Conservation (phyloP, 805 yeast genomes). For the Kuraishia piskuri region DNA sequence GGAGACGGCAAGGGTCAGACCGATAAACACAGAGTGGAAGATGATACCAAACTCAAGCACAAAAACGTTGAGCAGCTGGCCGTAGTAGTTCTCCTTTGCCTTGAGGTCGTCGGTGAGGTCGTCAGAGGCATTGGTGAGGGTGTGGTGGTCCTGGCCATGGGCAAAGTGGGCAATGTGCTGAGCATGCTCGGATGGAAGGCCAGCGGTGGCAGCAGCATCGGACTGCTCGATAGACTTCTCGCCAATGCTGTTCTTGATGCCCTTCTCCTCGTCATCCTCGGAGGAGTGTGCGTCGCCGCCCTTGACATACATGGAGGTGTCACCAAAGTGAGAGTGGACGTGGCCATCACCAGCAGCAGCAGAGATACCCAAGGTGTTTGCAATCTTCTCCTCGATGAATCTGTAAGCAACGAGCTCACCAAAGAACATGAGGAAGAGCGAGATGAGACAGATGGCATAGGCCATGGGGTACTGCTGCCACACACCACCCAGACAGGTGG, state of each 20-base stretch:
- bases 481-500: conserved; percentile 56
- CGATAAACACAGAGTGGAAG: conserved; percentile 79
- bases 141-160: conserved; percentile 29
- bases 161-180: conserved; percentile 28
- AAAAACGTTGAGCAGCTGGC: conserved; percentile 46
- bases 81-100: conserved; percentile 39
- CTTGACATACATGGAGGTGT: conserved; percentile 23
- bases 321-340: conserved; percentile 50
- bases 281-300: conserved; percentile 16
- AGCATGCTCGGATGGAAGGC: neutral
- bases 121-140: neutral
- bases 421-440: conserved; percentile 43
- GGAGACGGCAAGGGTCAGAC: conserved; percentile 68
- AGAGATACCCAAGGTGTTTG: conserved; percentile 8
- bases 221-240: neutral
- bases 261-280: conserved; percentile 6
- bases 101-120: neutral
- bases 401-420: conserved; percentile 42
- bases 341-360: conserved; percentile 24
- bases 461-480: conserved; percentile 47
- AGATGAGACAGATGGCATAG: conserved; percentile 41
- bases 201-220: neutral
- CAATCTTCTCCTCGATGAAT: conserved; percentile 26
- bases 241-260: neutral
- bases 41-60: conserved; percentile 73